These are phyloP conservation scores for Brassica nigra DNA, from an alignment of 345 rosid species.

Conservation along the genomic window DNA sequence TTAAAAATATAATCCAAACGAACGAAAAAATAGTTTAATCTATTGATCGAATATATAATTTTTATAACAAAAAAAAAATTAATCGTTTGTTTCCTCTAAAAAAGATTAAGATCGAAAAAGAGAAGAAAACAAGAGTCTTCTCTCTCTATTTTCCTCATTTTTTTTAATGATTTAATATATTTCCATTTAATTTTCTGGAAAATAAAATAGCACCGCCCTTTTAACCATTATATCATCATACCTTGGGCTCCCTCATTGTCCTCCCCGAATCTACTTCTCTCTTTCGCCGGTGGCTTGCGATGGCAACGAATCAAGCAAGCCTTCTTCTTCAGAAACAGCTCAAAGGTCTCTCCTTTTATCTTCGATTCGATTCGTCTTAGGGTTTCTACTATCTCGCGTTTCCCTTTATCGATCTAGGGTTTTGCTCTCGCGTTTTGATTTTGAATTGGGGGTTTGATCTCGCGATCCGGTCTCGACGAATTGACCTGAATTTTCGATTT, in stretches of 20 bases:
- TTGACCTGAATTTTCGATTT: neutral
- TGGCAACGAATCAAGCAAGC: slow-evolving; percentile 52
- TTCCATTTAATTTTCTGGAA: neutral
- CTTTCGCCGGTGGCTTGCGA: slow-evolving; percentile 21
- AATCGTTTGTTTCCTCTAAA: too few relatives aligned
- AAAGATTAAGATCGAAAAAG: too few relatives aligned
- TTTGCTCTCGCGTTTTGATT: too few relatives aligned
- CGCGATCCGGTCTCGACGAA: neutral
- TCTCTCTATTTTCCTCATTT: too few relatives aligned
- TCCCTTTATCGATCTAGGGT: neutral
- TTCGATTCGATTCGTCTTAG: neutral
- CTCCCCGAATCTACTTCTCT: neutral
- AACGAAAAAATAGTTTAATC: too few relatives aligned
- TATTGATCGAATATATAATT: too few relatives aligned
- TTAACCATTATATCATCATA: neutral
- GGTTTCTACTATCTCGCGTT: neutral
- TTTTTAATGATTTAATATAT: neutral
- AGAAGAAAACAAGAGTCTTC: too few relatives aligned
- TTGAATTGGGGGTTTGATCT: slow-evolving; percentile 1
- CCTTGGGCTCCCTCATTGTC: neutral
- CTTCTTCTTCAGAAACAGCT: slow-evolving; percentile 88
- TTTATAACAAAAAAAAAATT: too few relatives aligned
- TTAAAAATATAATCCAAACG: too few relatives aligned
- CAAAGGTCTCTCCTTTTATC: slow-evolving; percentile 49
- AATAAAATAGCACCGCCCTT: neutral